phyloP scores from a whole-genome alignment of 1,139 yeast genomes.

The Zygosaccharomyces sapae region DNA sequence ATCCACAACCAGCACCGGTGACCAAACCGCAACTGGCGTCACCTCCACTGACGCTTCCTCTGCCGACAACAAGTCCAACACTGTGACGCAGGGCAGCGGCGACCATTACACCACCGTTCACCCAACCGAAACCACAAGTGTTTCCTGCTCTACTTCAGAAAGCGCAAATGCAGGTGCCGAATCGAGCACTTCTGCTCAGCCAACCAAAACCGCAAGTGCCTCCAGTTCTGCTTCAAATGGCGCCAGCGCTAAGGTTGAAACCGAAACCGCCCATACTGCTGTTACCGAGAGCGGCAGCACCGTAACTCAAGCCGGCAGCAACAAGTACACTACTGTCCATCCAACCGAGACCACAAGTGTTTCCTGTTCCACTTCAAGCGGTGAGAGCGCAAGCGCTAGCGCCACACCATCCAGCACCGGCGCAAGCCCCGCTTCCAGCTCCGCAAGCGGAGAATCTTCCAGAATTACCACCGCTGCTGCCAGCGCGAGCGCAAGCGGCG shows the following conservation, averaged over 20 bases:
- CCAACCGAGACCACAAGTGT: neutral
- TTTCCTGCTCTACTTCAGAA: neutral
- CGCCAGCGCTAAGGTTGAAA: neutral
- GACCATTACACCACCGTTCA: neutral
- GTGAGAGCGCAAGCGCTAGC: neutral
- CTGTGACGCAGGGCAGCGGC: neutral
- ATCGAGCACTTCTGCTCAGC: too few species aligned
- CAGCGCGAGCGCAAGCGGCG: neutral
- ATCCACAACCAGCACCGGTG: slow-evolving; percentile 5
- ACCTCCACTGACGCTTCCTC: neutral
- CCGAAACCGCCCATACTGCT: neutral
- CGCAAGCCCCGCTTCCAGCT: neutral
- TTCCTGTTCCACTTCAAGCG: neutral
- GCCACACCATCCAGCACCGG: neutral
- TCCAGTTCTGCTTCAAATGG: too few species aligned
- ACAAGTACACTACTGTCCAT: neutral
- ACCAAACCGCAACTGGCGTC: slow-evolving; percentile 4
- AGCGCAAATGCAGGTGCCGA: neutral
- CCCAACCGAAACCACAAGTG: slow-evolving; percentile 3
- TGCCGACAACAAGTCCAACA: neutral
- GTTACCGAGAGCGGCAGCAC: neutral
- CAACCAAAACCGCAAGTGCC: slow-evolving; percentile 1
- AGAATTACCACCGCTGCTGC: too few species aligned
- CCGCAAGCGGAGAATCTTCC: too few species aligned
- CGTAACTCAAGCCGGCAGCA: neutral